Percentiles rank a stretch among this genome's conserved stretches.
phyloP scores from a whole-genome alignment of 108 stramenopile genomes.

The Skeletonema marinoi region DNA sequence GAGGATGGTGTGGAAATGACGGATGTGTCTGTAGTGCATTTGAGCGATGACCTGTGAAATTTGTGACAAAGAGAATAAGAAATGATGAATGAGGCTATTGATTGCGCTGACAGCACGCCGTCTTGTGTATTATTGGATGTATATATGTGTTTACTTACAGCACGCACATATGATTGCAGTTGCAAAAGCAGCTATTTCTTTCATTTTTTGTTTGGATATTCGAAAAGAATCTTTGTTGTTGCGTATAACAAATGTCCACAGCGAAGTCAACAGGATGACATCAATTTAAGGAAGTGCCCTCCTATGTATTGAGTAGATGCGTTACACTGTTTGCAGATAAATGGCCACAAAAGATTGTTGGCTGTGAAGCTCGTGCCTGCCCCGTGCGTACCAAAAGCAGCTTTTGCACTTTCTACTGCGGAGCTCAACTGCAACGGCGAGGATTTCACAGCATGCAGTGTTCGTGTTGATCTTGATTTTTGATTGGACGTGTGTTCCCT shows the following conservation, averaged over 20 bases:
- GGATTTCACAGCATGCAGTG: neutral
- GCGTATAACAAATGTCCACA: neutral
- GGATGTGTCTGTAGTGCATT: constrained; percentile 22
- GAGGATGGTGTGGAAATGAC: constrained; percentile 11
- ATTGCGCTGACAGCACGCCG: neutral
- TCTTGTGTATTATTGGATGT: neutral
- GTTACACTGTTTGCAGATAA: too few species aligned
- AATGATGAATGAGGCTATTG: neutral
- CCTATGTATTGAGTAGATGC: neutral
- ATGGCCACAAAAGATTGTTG: too few species aligned
- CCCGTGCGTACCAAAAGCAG: too few species aligned
- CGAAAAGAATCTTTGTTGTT: neutral
- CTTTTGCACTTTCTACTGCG: too few species aligned
- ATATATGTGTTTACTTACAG: constrained; percentile 16
- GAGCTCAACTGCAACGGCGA: too few species aligned
- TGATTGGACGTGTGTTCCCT: too few species aligned
- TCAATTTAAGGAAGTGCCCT: neutral
- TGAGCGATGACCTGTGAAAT: neutral
- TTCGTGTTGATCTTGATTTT: neutral
- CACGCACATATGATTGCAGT: constrained; percentile 15
- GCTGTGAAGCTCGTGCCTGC: too few species aligned
- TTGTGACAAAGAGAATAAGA: neutral
- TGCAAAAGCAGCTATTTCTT: neutral
- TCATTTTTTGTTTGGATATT: neutral
- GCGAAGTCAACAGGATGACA: neutral